These are phyloP conservation scores for Vaccinium vitisidaea DNA, from an alignment of 148 eudicot species.

Conservation along the genomic window DNA sequence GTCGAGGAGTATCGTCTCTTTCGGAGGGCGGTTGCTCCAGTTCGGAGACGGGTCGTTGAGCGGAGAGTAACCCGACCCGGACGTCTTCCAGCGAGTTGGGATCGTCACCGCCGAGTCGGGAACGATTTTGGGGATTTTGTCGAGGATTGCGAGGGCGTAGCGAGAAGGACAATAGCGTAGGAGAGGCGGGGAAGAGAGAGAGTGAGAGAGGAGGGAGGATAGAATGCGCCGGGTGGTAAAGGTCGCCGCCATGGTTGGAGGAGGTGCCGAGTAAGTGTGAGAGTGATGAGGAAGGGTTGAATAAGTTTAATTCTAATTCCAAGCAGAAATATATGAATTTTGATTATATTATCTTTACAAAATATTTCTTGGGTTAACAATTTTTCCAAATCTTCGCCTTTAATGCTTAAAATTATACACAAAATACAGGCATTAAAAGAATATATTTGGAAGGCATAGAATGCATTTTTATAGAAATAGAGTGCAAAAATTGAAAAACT, in stretches of 20 bases:
- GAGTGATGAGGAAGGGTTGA: background rate
- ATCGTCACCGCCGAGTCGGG: constrained; percentile 22
- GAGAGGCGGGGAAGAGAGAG: constrained; percentile 16
- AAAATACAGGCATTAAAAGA: too few relatives aligned
- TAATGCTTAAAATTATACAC: too few relatives aligned
- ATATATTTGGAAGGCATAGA: too few relatives aligned
- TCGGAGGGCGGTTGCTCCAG: constrained; percentile 91
- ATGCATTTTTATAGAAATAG: too few relatives aligned
- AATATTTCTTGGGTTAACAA: too few relatives aligned
- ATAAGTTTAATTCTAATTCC: too few relatives aligned
- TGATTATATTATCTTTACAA: too few relatives aligned
- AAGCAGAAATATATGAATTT: too few relatives aligned
- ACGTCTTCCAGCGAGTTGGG: constrained; percentile 46
- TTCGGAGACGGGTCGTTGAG: constrained; percentile 86
- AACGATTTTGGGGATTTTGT: constrained; percentile 17
- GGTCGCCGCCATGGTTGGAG: constrained; percentile 40
- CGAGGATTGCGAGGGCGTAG: constrained; percentile 30
- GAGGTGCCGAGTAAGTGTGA: background rate
- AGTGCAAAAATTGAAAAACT: too few relatives aligned
- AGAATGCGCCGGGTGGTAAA: constrained; percentile 57
- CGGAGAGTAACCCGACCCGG: constrained; percentile 77
- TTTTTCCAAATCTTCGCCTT: too few relatives aligned
- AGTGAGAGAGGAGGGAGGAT: constrained; percentile 36
- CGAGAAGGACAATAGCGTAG: constrained; percentile 30
- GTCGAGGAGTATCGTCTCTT: constrained; percentile 74